Evolutionary conservation across 2,329 filamentous ascomycete species (phyloP), one percentile per base, ranked within the genome.

Genomic region (Verticillium klebahnii): DNA sequence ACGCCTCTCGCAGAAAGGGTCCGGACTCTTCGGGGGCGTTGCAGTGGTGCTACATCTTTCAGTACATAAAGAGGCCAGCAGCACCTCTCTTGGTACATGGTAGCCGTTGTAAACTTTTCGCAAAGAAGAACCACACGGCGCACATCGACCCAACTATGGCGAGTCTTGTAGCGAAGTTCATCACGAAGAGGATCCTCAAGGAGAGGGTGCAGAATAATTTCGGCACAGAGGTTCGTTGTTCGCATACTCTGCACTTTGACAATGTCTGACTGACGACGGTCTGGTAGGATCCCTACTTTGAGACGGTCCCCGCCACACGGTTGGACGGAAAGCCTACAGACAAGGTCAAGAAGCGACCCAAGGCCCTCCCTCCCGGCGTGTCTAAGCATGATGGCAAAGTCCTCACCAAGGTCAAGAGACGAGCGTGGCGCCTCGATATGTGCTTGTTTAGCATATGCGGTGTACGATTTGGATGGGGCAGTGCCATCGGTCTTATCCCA

Each of bases 391-490:
- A 99, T 75, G 88, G 84, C 70, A 84, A 89, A 65, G 82, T 97
- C 67, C 86, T 98, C 66, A 96, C 90, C 68, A 90, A 89, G 69
- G 92, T 96, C 68, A 94, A 96, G 75, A 85, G 89, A 69, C 85
- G 90, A 62, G 93, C 95, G 37, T 96, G 97, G 76, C 84, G 87
- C 40, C 85, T 97, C 31, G 95, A 98, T 75, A 90, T 92, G 80
- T 86, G 85, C 61, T 84, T 97, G 6, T 96, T 94, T 79, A 93
- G 85, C 70, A 85, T 92, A 71, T 85, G 90, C 66, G 92, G 93
- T 54, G 83, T 96, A 63, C 86, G 89, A 62, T 93, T 98, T 71
- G 95, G 95, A 60, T 97, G 93, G 92, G 87, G 91, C 59, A 90
- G 89, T 68, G 85, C 97, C 62, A 91, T 98, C 69, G 95, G 89